A percentile compares a stretch with the other conserved stretches of the same genome.
These are phyloP conservation scores for Pythium aphanidermatum DNA, from an alignment of 352 stramenopile genomes.

Conservation along the genomic window DNA sequence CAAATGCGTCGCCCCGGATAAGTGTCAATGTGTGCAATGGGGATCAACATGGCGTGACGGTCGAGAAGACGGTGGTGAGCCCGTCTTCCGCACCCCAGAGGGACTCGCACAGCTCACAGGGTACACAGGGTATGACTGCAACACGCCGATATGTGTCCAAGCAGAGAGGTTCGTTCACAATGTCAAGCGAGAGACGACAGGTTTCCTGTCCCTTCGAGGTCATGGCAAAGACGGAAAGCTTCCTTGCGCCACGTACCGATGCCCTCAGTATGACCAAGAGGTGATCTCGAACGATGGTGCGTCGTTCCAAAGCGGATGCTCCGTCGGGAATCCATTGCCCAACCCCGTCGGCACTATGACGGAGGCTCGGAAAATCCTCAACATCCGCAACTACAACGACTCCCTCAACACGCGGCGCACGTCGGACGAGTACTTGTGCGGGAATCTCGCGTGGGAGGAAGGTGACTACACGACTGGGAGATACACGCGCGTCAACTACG, in stretches of 20 bases:
- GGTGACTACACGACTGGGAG: constrained; percentile 87
- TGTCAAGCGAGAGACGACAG: constrained; percentile 29
- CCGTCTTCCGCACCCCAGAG: constrained; percentile 89
- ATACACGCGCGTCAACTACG: constrained; percentile 86
- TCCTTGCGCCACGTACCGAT: constrained; percentile 55
- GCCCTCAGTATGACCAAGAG: constrained; percentile 80
- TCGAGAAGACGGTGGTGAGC: constrained; percentile 79
- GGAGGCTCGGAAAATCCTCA: constrained; percentile 29
- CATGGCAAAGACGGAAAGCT: constrained; percentile 41
- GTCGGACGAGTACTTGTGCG: constrained; percentile 77
- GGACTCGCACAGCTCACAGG: constrained; percentile 90
- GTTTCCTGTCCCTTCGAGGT: constrained; percentile 51
- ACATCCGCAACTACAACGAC: constrained; percentile 52
- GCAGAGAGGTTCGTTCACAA: constrained; percentile 90
- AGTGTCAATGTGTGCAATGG: constrained; percentile 88
- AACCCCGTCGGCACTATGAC: constrained; percentile 42
- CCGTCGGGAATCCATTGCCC: constrained; percentile 44
- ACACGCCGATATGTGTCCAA: constrained; percentile 94
- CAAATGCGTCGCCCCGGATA: constrained; percentile 70
- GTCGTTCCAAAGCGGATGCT: constrained; percentile 94
- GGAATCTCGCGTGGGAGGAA: constrained; percentile 87
- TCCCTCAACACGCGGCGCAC: constrained; percentile 45
- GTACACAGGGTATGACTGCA: constrained; percentile 95
- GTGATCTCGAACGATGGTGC: constrained; percentile 89
- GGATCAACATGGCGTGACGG: constrained; percentile 87